phyloP scores from a whole-genome alignment of 495 filamentous ascomycete genomes.

The Xylona heveae region DNA sequence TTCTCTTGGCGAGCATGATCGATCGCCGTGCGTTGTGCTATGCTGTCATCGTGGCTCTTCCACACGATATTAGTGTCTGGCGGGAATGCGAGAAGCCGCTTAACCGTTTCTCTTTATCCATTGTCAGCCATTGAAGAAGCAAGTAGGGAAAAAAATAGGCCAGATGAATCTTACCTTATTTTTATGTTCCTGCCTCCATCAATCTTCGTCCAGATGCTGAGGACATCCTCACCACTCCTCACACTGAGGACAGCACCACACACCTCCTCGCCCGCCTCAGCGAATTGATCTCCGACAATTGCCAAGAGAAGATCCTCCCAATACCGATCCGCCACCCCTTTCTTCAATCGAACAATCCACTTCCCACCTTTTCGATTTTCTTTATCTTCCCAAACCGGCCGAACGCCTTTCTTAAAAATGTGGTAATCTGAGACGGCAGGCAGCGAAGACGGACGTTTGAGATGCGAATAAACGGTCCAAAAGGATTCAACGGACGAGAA shows the following conservation, averaged over 20 bases:
- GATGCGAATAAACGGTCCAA: constrained; percentile 75
- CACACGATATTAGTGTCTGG: constrained; percentile 77
- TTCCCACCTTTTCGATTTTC: constrained; percentile 92
- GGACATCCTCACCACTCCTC: constrained; percentile 83
- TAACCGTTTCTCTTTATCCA: constrained; percentile 61
- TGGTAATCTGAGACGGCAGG: constrained; percentile 95
- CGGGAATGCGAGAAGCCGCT: constrained; percentile 66
- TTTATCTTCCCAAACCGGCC: constrained; percentile 96
- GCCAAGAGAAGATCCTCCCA: constrained; percentile 92
- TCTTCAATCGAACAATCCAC: constrained; percentile 90
- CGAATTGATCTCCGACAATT: constrained; percentile 87
- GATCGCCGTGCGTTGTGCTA: constrained; percentile 59
- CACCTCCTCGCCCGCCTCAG: constrained; percentile 81
- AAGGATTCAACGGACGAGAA: constrained; percentile 79
- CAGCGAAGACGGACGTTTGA: constrained; percentile 71
- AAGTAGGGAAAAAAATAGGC: not conserved
- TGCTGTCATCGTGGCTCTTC: constrained; percentile 76
- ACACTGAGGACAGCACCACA: constrained; percentile 90
- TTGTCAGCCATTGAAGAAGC: not conserved
- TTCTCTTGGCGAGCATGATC: constrained; percentile 71
- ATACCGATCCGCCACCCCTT: constrained; percentile 89
- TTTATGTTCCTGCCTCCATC: constrained; percentile 87
- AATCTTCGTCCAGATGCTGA: constrained; percentile 92
- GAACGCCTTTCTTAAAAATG: constrained; percentile 90
- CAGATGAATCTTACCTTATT: constrained; percentile 47